phyloP scores from a whole-genome alignment of 352 stramenopile species.

The Globisporangium iwayamae region DNA sequence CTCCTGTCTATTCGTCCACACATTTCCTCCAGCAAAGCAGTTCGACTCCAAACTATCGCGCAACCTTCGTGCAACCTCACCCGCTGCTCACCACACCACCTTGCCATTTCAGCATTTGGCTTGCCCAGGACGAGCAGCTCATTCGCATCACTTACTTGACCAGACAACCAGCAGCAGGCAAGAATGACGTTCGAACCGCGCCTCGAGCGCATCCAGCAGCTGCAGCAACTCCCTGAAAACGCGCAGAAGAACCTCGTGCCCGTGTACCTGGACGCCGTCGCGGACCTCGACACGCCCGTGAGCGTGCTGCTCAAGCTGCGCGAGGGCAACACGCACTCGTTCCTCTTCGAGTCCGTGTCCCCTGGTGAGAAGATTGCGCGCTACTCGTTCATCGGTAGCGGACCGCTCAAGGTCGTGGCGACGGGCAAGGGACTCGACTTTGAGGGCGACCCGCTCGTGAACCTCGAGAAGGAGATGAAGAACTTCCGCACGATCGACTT shows the following conservation, averaged over 20 bases:
- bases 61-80: conserved; percentile 16
- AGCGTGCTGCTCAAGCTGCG: conserved; percentile 87
- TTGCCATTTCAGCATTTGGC: conserved; percentile 13
- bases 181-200: conserved; percentile 57
- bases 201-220: conserved; percentile 61
- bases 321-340: conserved; percentile 73
- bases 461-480: conserved; percentile 82
- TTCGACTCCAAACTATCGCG: neutral
- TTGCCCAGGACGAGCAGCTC: neutral
- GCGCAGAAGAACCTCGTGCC: conserved; percentile 82
- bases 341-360: conserved; percentile 84
- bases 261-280: conserved; percentile 80
- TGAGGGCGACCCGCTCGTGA: conserved; percentile 65
- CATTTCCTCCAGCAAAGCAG: neutral
- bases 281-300: conserved; percentile 86
- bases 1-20: conserved; percentile 5
- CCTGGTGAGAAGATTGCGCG: conserved; percentile 85
- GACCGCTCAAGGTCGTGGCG: conserved; percentile 69
- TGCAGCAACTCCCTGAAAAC: conserved; percentile 51
- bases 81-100: conserved; percentile 2
- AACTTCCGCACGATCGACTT: conserved; percentile 62
- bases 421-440: conserved; percentile 60
- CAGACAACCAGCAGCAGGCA: neutral
- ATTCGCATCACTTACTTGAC: neutral
- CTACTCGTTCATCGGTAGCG: conserved; percentile 88